These are phyloP conservation scores for Phytophthora lateralis DNA, from an alignment of 352 stramenopile species.

Conservation along the genomic window DNA sequence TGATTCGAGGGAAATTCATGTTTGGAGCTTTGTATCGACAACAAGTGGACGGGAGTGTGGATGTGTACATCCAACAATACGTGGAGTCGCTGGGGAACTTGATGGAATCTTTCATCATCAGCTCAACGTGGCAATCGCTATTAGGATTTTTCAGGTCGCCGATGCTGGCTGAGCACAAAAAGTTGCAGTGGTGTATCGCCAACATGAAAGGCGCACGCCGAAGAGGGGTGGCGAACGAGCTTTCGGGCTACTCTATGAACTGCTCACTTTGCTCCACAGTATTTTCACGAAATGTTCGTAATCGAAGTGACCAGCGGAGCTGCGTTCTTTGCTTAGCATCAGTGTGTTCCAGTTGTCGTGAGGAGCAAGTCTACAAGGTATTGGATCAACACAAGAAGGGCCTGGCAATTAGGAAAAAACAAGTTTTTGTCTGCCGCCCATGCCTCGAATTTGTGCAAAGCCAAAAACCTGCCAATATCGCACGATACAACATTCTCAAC, in stretches of 20 bases:
- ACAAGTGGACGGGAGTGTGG: conserved; percentile 31
- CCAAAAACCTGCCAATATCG: conserved; percentile 32
- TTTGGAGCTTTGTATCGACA: conserved; percentile 41
- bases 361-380: conserved; percentile 30
- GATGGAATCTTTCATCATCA: conserved; percentile 34
- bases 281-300: conserved; percentile 25
- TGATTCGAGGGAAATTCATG: conserved; percentile 45
- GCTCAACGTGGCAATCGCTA: conserved; percentile 31
- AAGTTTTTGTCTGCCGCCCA: conserved; percentile 29
- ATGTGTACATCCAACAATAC: conserved; percentile 44
- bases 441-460: conserved; percentile 33
- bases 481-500: conserved; percentile 16
- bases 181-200: conserved; percentile 39
- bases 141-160: conserved; percentile 31
- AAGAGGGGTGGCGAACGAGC: conserved; percentile 16
- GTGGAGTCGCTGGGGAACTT: conserved; percentile 34
- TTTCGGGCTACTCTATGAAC: conserved; percentile 21
- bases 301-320: conserved; percentile 26
- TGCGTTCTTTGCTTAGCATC: conserved; percentile 33
- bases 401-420: conserved; percentile 24
- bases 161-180: conserved; percentile 36
- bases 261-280: conserved; percentile 25
- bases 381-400: conserved; percentile 28
- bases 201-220: conserved; percentile 31
- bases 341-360: conserved; percentile 33